Evolutionary conservation across 108 stramenopile genomes (phyloP), one percentile per base, ranked within the genome.

Genomic region (Epithemia pelagica): DNA sequence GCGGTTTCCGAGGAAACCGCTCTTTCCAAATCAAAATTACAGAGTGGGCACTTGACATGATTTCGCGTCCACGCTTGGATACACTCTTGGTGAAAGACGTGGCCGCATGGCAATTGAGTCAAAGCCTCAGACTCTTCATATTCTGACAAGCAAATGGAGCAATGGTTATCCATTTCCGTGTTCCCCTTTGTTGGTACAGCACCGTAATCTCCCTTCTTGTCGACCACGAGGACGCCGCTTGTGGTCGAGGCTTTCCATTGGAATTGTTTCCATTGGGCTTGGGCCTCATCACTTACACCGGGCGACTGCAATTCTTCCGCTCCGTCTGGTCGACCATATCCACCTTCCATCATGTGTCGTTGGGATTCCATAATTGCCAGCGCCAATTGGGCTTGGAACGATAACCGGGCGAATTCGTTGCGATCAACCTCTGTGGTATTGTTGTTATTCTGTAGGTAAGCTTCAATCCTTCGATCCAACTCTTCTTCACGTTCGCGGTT

Each of bases 341-440:
- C 92, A 55, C 92, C 92, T 68, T 90, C 79, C 76, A 91, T 84
- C 86, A 88, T 79, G 74, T 91, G 86, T 15, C 89, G 78, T 52
- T 91, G 88, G 19, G 84, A 86, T 60, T 94, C 85, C 70, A 94
- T 79, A 61, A 94, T 94, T 52, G 92, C 92, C 67, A 94, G 54
- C n/a, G 92, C 92, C 68, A 94, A 70, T 74, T 94, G 92, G 0
- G 90, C 88, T 63, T 94, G 92, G 70, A 94, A 94, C n/a, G 77
- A 78, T 74, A 94, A 67, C 30, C 84, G 54, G 30, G 82, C 78
- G 54, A 93, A 75, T 51, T 88, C 83, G 20, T 71, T 76, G 52
- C 81, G 76, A 60, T 71, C 69, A 51, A 68, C 69, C 20, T 74
- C 71, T 24, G 81, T 68, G 67, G 52, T 53, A 2, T 60, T 30